Evolutionary conservation across 768 basidiomycete species (phyloP).

Genomic region (Favolaschia claudopus): DNA sequence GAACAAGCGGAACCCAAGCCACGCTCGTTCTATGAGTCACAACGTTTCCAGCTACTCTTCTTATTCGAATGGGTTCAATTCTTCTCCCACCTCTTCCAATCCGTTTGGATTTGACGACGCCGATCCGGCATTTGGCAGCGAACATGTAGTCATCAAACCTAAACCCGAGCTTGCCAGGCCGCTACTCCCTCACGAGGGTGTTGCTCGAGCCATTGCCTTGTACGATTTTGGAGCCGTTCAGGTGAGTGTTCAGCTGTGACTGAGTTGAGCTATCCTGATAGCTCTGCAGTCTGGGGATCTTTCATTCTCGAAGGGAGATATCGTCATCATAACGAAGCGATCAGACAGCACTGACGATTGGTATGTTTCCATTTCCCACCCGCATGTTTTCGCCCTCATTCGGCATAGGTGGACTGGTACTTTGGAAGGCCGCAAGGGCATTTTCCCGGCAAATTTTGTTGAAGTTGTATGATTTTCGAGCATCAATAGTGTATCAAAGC

Average conservation of each 20-base stretch:
- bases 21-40: conserved; percentile 40
- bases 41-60: conserved; percentile 36
- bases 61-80: conserved; percentile 39
- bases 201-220: conserved; percentile 77
- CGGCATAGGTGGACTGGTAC: conserved; percentile 79
- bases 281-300: conserved; percentile 68
- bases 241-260: conserved; percentile 43
- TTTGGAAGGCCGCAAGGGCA: conserved; percentile 62
- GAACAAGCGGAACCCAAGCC: conserved; percentile 30
- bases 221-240: conserved; percentile 79
- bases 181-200: conserved; percentile 61
- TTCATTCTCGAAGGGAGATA: conserved; percentile 78
- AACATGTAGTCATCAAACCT: conserved; percentile 48
- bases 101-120: neutral
- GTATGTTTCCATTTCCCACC: conserved; percentile 45
- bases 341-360: conserved; percentile 80
- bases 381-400: neutral
- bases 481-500: neutral
- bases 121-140: neutral
- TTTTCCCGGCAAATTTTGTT: conserved; percentile 89
- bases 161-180: conserved; percentile 60
- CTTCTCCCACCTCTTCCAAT: neutral
- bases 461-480: conserved; percentile 54
- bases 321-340: conserved; percentile 73
- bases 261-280: conserved; percentile 5